A percentile compares a stretch with the other conserved stretches of the same genome.
phyloP scores from a whole-genome alignment of 169 alveolate genomes.

The Miamiensis avidus region DNA sequence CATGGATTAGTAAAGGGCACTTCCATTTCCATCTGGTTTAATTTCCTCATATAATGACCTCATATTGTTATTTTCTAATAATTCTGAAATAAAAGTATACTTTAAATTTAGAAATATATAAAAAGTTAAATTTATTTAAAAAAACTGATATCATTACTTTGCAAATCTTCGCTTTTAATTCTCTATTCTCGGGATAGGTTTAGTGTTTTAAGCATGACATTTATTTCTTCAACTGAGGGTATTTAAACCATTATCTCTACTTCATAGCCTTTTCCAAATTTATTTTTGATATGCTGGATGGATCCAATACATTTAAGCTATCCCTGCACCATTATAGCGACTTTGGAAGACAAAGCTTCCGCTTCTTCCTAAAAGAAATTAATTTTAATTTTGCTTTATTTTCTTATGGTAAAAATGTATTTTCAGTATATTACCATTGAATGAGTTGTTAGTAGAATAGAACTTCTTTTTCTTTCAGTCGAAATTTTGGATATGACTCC shows the following conservation, averaged over 20 bases:
- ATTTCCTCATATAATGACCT: neutral
- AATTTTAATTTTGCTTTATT: too few relatives aligned
- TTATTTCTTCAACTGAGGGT: constrained; percentile 25
- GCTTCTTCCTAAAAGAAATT: constrained; percentile 75
- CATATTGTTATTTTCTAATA: too few relatives aligned
- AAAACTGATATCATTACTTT: neutral
- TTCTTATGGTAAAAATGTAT: neutral
- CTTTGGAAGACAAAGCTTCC: constrained; percentile 84
- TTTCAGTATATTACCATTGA: constrained; percentile 70
- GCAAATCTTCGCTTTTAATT: neutral
- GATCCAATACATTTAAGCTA: constrained; percentile 77
- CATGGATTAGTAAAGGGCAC: constrained; percentile 1
- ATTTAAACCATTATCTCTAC: constrained; percentile 53
- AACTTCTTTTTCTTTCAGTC: constrained; percentile 62
- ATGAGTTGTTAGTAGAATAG: constrained; percentile 88
- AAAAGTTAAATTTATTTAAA: constrained; percentile 2
- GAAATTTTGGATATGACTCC: constrained; percentile 77
- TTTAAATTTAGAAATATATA: constrained; percentile 5
- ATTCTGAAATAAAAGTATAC: too few relatives aligned
- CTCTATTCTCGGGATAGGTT: neutral
- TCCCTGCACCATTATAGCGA: constrained; percentile 87
- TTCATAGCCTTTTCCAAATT: constrained; percentile 83
- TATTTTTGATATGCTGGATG: constrained; percentile 69
- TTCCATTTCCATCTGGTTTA: constrained; percentile 31
- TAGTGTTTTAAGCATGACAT: neutral